A percentile compares a stretch with the other conserved stretches of the same genome.
phyloP scores from a whole-genome alignment of 306 rosid genomes.

The Boehmeria nivea region DNA sequence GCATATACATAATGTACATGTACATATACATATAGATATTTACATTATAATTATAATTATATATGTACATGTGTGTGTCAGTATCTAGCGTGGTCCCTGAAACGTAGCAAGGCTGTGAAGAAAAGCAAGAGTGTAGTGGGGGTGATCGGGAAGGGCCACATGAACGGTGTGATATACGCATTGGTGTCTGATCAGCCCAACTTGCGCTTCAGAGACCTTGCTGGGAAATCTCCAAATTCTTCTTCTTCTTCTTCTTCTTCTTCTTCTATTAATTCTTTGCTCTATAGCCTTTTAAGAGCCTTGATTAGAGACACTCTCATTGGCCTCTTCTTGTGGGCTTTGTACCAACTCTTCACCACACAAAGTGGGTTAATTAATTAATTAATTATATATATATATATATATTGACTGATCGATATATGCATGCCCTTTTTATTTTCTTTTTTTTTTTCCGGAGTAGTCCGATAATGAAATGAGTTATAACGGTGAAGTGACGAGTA shows the following conservation, averaged over 20 bases:
- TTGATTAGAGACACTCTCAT: slow-evolving; percentile 64
- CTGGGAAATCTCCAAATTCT: slow-evolving; percentile 33
- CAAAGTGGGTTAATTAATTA: not conserved
- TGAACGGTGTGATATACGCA: slow-evolving; percentile 79
- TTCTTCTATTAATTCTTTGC: slow-evolving; percentile 37
- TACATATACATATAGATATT: too few relatives aligned
- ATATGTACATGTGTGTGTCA: slow-evolving; percentile 23
- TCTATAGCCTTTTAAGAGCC: slow-evolving; percentile 37
- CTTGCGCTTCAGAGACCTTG: slow-evolving; percentile 68
- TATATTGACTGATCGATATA: too few relatives aligned
- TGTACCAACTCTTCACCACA: slow-evolving; percentile 41
- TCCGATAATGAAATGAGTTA: too few relatives aligned
- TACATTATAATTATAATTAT: not conserved
- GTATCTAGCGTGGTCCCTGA: slow-evolving; percentile 91
- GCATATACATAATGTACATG: too few relatives aligned
- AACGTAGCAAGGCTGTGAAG: slow-evolving; percentile 90
- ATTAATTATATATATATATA: too few relatives aligned
- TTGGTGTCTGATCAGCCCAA: slow-evolving; percentile 58
- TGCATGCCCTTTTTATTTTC: too few relatives aligned
- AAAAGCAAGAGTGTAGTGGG: slow-evolving; percentile 78
- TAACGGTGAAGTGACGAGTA: too few relatives aligned
- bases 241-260: slow-evolving; percentile 22
- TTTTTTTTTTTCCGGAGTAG: too few relatives aligned
- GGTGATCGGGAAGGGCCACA: slow-evolving; percentile 85
- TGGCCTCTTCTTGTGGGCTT: slow-evolving; percentile 66